Evolutionary conservation across 139 green algal species (phyloP), one percentile per base, ranked within the genome.

Genomic region (Zygnema circumcarinatum): DNA sequence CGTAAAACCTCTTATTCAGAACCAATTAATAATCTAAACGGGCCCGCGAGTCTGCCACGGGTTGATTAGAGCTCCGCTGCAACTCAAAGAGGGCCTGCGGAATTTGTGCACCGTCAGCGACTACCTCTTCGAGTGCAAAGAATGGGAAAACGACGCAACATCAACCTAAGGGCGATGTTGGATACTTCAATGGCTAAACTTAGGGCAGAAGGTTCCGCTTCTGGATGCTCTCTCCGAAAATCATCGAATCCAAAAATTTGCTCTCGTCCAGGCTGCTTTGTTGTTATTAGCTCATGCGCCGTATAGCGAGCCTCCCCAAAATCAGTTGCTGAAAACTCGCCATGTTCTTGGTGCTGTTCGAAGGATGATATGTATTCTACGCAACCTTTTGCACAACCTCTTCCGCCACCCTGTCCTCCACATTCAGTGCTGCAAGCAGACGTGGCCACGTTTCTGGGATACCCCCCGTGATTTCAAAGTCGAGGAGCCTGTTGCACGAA

Each of bases 401-500:
- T 52, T 81, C 47, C 3, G 47, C 76, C 52, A 83, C 11, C 32
- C 38, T 3, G 3, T 76, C 76, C 16, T 88, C 83, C 35, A 88
- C 42, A 72, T 90, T 40, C n/a, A 91, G 33, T 25, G 83, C 41
- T n/a, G 82, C 83, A 74, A 97, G 83, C 80, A 99, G 90, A 1
- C 76, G 68, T 1, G 96, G 96, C 83, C 98, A 91, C 1, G 96
- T 98, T 85, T 98, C 94, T 0, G 96, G 96, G 74, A 99, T 98
- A 54, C 97, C 97, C 0, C 92, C 93, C 2, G 92, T 96, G 83
- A 99, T 96, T 85, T 98, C 93, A 93, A 98, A 99, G 74, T 98
- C 94, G 16, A 97, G 40, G 78, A 98, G 88, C n/a, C 32, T 74
- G 31, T 94, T 94, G 39, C 74, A 33, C 1, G 91, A 40, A 11